phyloP scores from a whole-genome alignment of 2,329 filamentous ascomycete species.

The Pyrenophora tritici-repentis region DNA sequence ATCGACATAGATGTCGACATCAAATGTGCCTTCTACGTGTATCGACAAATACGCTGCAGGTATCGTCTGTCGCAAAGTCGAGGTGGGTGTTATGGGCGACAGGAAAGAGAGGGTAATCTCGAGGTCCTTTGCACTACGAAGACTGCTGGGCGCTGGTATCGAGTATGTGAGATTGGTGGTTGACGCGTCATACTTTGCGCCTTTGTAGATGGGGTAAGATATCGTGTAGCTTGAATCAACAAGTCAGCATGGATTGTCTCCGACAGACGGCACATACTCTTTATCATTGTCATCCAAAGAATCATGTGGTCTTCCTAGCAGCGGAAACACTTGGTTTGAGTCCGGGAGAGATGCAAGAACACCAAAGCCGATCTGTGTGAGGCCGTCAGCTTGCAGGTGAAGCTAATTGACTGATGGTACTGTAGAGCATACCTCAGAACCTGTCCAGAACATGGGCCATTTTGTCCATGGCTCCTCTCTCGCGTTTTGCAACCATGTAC shows the following conservation, averaged over 20 bases:
- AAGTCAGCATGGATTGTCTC: slow-evolving; percentile 1
- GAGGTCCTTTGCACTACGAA: slow-evolving; percentile 47
- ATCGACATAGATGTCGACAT: slow-evolving; percentile 55
- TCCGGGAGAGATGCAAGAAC: slow-evolving; percentile 66
- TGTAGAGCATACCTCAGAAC: slow-evolving; percentile 58
- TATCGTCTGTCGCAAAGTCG: slow-evolving; percentile 77
- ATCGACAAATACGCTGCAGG: slow-evolving; percentile 82
- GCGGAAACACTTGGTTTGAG: slow-evolving; percentile 64
- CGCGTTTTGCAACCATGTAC: slow-evolving; percentile 65
- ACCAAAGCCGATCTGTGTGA: slow-evolving; percentile 61
- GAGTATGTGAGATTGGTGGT: slow-evolving; percentile 71
- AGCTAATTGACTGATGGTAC: neutral
- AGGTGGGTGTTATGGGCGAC: slow-evolving; percentile 80
- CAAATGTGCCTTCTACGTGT: slow-evolving; percentile 67
- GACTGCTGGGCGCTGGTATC: slow-evolving; percentile 54
- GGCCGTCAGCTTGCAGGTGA: slow-evolving; percentile 15
- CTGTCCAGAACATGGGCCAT: slow-evolving; percentile 88
- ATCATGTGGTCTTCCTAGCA: slow-evolving; percentile 69
- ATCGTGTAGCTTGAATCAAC: slow-evolving; percentile 56
- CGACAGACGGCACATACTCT: slow-evolving; percentile 41
- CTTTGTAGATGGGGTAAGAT: slow-evolving; percentile 63
- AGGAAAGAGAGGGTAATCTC: slow-evolving; percentile 69
- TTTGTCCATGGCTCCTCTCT: slow-evolving; percentile 76
- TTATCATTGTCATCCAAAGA: slow-evolving; percentile 54
- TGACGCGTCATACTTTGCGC: slow-evolving; percentile 69